A percentile compares a stretch with the other conserved stretches of the same genome.
phyloP scores from a whole-genome alignment of 2,329 filamentous ascomycete genomes.

The Stemphylium beticola region DNA sequence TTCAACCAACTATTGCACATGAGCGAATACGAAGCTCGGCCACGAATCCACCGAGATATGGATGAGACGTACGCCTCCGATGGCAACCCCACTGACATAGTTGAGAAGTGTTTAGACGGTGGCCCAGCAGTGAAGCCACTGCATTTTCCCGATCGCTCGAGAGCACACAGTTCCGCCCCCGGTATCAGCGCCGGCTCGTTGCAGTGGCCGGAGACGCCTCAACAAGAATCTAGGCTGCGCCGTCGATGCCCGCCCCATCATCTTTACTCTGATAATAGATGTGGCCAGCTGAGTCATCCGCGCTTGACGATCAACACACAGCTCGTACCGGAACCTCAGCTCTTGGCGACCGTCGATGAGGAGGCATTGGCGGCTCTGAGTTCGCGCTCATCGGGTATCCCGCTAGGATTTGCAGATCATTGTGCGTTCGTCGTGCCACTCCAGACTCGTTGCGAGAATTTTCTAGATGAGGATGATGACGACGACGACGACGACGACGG shows the following conservation, averaged over 20 bases:
- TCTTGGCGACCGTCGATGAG: not conserved
- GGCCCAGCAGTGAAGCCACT: no score
- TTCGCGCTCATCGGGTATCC: conserved; percentile 1
- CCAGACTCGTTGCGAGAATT: not conserved
- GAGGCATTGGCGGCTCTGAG: not conserved
- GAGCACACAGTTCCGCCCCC: not conserved
- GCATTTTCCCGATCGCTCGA: not conserved
- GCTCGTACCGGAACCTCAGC: conserved; percentile 1
- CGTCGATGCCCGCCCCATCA: not conserved
- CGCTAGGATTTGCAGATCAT: conserved; percentile 2
- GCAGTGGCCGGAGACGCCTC: not conserved
- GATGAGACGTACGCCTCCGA: no score
- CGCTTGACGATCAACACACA: not conserved
- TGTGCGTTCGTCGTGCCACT: conserved; percentile 1
- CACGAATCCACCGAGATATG: not conserved
- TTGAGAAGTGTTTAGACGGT: no score
- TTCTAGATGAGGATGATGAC: conserved; percentile 5
- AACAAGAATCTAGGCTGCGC: not conserved
- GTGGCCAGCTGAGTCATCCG: not conserved
- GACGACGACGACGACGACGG: conserved; percentile 2
- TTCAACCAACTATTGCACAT: conserved; percentile 7
- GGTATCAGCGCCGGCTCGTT: not conserved
- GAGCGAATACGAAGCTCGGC: not conserved
- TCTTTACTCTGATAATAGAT: not conserved
- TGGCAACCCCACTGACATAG: no score